Base-by-base conservation (phyloP, 345 rosid species). In the Erodium maritimum region DNA sequence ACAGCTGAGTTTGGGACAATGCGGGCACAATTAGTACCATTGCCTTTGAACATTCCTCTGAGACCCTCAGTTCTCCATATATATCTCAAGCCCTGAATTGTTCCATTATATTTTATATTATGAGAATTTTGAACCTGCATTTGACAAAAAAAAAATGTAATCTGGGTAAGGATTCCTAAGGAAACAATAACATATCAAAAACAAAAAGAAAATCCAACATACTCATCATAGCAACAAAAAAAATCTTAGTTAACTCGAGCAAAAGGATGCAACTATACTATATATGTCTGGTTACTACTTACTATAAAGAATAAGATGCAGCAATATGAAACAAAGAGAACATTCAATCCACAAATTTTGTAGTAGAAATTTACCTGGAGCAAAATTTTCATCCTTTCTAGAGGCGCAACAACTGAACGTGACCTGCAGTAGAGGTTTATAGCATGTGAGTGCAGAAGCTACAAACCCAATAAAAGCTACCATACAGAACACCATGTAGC, bases 1-100 rank as follows among this genome's bases (percentile, higher is more conserved):
- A 90, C 95, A 8, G 97, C 97, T 5, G 95, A 90, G 72, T 90
- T 90, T 23, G 97, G 97, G 59, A 90, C 67, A 63, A 86, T 90
- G 42, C 89, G 85, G 63, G 87, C 94, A 59, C 89, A 86, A 61
- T 86, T 81, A 45, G 94, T 83, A 64, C 87, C 94, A 74, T 83
- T 83, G 53, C 94, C 89, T 79, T 82, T 90, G 65, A 90, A 84
- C 80, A 90, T 5, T 46, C 95, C 97, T 63, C 86, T 76, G n/a
- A 86, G 71, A 61, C 97, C 91, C 73, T 90, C 95, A 29, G 83
- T 79, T 75, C 66, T 81, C 95, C 91, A 82, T 68, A 90, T 90
- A 65, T 84, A 86, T 70, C 82, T 86, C 84, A 90, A 77, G 16
- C 97, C 95, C 71, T 84, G 97, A 33, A 90, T 61, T 50, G 97